Base-by-base conservation (phyloP, 2,329 filamentous ascomycete genomes). In the Penicillium nordicum region DNA sequence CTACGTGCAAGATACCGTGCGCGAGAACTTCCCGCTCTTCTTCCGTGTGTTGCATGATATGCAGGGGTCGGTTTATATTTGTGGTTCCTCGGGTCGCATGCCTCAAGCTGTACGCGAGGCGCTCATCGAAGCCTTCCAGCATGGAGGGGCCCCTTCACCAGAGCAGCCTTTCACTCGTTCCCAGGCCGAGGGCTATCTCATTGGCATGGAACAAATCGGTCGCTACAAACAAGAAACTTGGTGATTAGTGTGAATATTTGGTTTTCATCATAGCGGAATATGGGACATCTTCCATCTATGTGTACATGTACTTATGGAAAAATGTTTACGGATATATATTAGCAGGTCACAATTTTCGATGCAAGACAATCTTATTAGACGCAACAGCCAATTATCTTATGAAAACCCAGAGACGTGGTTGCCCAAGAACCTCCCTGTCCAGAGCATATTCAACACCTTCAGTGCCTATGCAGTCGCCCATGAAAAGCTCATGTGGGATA, bases 211-310 rank as follows among this genome's bases (percentile, higher is more conserved):
- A 72, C 87, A 82, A 68, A 74, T 69, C 23, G 85, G 84, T 11
- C 73, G 83, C 55, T 89, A 86, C 70, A 84, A 83, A 65, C 86
- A 88, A 67, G 87, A 89, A 73, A 89, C 87, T 7, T 89, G 87
- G 87, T 89, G 57, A 60, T 53, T 5, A 3, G 5, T 45, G 8
- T 50, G 21, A 14, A 16, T 40, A 16, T 16, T 42, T 14, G 8
- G 4, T 23, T 30, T 38, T 21, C 32, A 29, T 23, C 41, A 5
- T 10, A 23, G 10, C 11, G 7, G 25, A 32, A 30, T 25, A 38
- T 30, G 10, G 38, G n/a, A 43, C 9, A 30, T 45, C 18, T 18
- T 23, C 29, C 11, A 30, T 14, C 8, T 11, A 25, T 16, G 18
- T 25, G 36, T 1, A 27, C 25, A 27, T 27, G 25, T 27, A 27